A percentile compares a stretch with the other conserved stretches of the same genome.
Evolutionary conservation across 108 stramenopile genomes (phyloP).

Genomic region (Parietichytrium sp.): DNA sequence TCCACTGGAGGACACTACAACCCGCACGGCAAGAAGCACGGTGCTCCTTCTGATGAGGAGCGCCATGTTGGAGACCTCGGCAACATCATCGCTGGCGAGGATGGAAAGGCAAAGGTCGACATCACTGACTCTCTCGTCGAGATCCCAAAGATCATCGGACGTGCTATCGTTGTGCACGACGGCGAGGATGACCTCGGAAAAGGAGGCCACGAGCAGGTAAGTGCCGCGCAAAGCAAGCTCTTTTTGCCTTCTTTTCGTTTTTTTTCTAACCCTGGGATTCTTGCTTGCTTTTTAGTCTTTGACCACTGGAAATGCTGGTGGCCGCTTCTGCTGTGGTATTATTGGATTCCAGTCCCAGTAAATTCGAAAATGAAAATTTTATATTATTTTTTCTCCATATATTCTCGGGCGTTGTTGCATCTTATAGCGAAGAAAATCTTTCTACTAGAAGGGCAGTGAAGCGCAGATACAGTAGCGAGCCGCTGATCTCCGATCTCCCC

Average conservation of each 20-base stretch:
- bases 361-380: no score
- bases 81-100: constrained; percentile 64
- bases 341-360: constrained; percentile 69
- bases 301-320: constrained; percentile 79
- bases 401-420: no score
- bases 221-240: no score
- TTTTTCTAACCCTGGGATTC: no score
- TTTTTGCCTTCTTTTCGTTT: no score
- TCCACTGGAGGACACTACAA: constrained; percentile 81
- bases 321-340: constrained; percentile 79
- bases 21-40: constrained; percentile 75
- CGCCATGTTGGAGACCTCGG: constrained; percentile 87
- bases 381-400: no score
- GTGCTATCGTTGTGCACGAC: constrained; percentile 77
- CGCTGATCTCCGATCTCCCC: no score
- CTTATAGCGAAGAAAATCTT: no score
- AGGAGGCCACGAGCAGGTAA: constrained; percentile 87
- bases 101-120: constrained; percentile 67
- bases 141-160: constrained; percentile 81
- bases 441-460: no score
- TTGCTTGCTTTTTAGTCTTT: no score
- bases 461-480: no score
- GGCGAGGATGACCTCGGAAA: constrained; percentile 83
- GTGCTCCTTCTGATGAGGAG: constrained; percentile 77
- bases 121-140: constrained; percentile 76